Evolutionary conservation across 306 rosid species (phyloP).

Genomic region (Fragaria nilgerrensis): DNA sequence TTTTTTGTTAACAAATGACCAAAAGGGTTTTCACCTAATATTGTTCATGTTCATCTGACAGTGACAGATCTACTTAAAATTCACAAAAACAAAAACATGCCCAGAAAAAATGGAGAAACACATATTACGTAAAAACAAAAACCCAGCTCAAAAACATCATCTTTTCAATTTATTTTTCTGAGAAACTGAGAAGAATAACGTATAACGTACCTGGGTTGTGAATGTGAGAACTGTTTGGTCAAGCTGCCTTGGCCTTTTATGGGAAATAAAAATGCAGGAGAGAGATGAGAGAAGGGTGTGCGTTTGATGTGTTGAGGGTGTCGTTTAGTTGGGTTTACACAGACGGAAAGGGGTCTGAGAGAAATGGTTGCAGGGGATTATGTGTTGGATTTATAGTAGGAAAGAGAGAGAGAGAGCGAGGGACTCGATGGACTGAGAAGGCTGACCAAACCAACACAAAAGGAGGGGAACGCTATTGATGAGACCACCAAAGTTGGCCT

Average conservation of each 20-base stretch:
- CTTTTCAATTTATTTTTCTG: not conserved
- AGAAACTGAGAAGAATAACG: not conserved
- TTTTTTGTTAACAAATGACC: not conserved
- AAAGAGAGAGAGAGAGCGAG: not conserved
- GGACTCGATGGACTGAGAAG: slow-evolving; percentile 8
- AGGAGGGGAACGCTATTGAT: not conserved
- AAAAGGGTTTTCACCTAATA: not conserved
- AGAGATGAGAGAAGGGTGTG: not conserved
- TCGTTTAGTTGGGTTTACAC: not conserved
- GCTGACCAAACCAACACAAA: not conserved
- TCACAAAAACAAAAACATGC: slow-evolving; percentile 1
- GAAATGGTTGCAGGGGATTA: not conserved
- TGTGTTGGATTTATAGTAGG: not conserved
- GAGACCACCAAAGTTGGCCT: slow-evolving; percentile 19
- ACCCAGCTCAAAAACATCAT: not conserved
- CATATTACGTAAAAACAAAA: not conserved
- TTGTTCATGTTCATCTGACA: not conserved
- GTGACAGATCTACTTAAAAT: slow-evolving; percentile 13
- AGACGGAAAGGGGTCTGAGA: not conserved
- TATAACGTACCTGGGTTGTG: slow-evolving; percentile 10
- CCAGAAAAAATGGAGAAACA: not conserved
- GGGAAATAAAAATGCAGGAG: not conserved
- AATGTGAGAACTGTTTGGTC: not conserved
- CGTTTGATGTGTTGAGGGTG: slow-evolving; percentile 2
- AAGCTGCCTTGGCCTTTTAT: not conserved